Conservation (phyloP, 2,329 filamentous ascomycete genomes). For the Diatrype stigma region DNA sequence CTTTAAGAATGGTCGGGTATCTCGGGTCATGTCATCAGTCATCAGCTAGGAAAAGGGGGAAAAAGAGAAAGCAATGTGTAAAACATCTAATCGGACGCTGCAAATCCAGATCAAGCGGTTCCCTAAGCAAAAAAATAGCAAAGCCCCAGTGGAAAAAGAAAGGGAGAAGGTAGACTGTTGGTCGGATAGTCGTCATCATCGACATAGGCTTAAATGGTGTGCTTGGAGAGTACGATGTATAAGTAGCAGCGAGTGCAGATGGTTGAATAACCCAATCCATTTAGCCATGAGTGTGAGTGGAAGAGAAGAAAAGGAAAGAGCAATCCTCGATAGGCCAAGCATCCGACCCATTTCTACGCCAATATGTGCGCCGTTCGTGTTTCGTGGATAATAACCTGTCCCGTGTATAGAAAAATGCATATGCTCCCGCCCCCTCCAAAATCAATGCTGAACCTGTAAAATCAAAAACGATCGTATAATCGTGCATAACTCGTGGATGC, state of each 20-base stretch:
- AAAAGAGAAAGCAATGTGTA: constrained; percentile 4
- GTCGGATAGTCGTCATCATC: no score
- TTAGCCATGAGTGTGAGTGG: no score
- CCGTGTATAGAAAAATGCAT: constrained; percentile 14
- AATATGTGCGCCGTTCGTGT: constrained; percentile 12
- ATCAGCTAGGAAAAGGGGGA: constrained; percentile 21
- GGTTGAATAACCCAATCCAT: background rate
- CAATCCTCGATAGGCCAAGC: constrained; percentile 1
- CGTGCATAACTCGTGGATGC: constrained; percentile 5
- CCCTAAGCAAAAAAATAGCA: background rate
- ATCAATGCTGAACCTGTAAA: background rate
- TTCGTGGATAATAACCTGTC: constrained; percentile 8
- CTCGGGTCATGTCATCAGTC: constrained; percentile 26
- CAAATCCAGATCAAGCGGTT: background rate
- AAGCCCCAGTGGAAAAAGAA: background rate
- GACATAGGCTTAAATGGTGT: no score
- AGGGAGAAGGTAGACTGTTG: no score
- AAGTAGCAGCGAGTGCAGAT: background rate
- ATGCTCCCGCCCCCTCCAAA: constrained; percentile 5
- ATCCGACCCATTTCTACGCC: constrained; percentile 21
- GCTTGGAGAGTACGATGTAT: no score
- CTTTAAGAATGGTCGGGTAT: constrained; percentile 32
- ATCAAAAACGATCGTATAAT: constrained; percentile 11
- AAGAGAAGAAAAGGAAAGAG: background rate
- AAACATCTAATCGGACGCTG: background rate